Base-by-base conservation (phyloP, 345 rosid genomes). In the Barbarea vulgaris region DNA sequence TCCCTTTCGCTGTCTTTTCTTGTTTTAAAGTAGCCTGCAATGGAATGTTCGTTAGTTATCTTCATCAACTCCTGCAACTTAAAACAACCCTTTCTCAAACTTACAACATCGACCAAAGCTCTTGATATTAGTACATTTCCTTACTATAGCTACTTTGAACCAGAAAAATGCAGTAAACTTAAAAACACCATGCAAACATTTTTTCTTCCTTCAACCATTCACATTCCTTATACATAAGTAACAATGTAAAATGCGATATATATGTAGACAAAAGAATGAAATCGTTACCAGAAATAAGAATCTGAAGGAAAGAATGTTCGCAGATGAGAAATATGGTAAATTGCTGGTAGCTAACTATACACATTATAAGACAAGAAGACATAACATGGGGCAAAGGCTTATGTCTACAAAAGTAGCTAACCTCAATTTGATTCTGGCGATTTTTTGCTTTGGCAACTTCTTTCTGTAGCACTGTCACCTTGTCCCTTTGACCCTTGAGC, bases 11-110 rank as follows among this genome's bases (percentile, higher is more conserved):
- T 79, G 83, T 80, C 82, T 69, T 82, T 77, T 89, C 97, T 76
- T 84, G 94, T 59, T 69, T 81, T 91, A 88, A 81, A 76, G 85
- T 77, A 85, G 78, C 96, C 98, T 93, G 91, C 72, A 72, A 74
- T 18, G 11, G 46, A 47, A n/a, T 24, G n/a, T 65, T 57, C n/a
- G 36, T 71, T 51, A 56, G 68, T 39, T 51, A 42, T 39, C 41
- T 52, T 69, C 69, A 30, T 50, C 63, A 75, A 59, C 46, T 59
- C 3, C 18, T 17, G 42, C 30, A 58, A 67, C 73, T 57, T 47
- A n/a, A 44, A 33, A 19, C 51, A 67, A 67, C 24, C 39, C 41
- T 39, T 39, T 31, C 42, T 31, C 13, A 28, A n/a, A 69, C n/a
- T 13, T 55, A 42, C 54, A 50, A 31, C 60, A 58, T n/a, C 39